A percentile compares a stretch with the other conserved stretches of the same genome.
Conservation (phyloP, 2,329 filamentous ascomycete genomes). For the Hymenoscyphus fructigenus region DNA sequence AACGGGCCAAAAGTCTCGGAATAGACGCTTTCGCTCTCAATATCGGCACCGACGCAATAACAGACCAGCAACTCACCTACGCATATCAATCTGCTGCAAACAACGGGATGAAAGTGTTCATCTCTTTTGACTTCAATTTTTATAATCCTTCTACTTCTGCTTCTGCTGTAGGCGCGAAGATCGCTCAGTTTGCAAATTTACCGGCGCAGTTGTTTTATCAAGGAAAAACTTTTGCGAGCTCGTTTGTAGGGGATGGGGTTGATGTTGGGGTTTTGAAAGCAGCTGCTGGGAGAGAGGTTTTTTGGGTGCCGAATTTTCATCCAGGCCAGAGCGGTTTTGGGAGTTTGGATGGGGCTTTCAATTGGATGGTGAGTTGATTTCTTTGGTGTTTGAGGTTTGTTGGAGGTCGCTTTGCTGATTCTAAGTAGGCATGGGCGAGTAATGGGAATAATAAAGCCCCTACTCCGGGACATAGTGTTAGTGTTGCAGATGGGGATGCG, state of each 20-base stretch:
- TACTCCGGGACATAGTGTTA: conserved; percentile 22
- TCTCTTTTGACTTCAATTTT: conserved; percentile 37
- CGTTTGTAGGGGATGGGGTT: conserved; percentile 51
- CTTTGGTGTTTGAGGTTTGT: too few relatives aligned
- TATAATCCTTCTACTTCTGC: conserved; percentile 19
- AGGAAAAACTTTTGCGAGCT: conserved; percentile 42
- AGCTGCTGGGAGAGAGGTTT: conserved; percentile 26
- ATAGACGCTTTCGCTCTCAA: conserved; percentile 40
- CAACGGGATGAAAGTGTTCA: conserved; percentile 36
- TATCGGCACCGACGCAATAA: conserved; percentile 36
- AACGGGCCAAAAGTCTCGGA: conserved; percentile 32
- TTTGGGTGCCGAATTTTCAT: conserved; percentile 30
- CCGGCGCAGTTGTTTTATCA: conserved; percentile 39
- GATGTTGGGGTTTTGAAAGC: conserved; percentile 41
- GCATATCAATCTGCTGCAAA: conserved; percentile 33
- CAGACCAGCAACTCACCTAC: conserved; percentile 30
- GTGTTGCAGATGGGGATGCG: conserved; percentile 23
- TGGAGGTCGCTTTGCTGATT: background rate
- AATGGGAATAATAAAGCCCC: conserved; percentile 30
- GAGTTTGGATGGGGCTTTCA: conserved; percentile 26
- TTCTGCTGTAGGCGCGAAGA: conserved; percentile 28
- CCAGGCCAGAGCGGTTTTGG: conserved; percentile 21
- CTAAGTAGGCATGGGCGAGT: conserved; percentile 25
- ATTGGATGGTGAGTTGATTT: conserved; percentile 23
- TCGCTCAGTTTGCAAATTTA: conserved; percentile 33